Percentiles rank a stretch among this genome's conserved stretches.
phyloP scores from a whole-genome alignment of 208 protist species.

The Giardia duodenalis region DNA sequence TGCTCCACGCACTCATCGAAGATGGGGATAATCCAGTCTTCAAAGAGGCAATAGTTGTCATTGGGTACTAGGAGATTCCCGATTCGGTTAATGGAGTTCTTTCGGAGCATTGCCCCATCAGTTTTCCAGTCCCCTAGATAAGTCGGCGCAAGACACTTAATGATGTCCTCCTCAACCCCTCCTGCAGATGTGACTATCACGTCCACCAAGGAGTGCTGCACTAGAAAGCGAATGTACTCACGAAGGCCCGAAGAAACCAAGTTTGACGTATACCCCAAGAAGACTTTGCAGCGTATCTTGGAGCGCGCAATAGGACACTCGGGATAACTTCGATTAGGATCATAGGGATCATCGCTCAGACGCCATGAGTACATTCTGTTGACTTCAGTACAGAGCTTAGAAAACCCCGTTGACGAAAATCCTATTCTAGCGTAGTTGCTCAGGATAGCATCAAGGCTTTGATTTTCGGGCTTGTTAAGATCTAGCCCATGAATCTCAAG shows the following conservation, averaged over 20 bases:
- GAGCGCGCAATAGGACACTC: slow-evolving; percentile 43
- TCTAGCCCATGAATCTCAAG: not conserved
- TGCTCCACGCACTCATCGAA: slow-evolving; percentile 77
- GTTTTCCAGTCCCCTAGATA: slow-evolving; percentile 46
- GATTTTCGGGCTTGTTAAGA: slow-evolving; percentile 7
- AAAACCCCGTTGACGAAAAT: slow-evolving; percentile 64
- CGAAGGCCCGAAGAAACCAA: slow-evolving; percentile 91
- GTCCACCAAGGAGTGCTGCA: slow-evolving; percentile 77
- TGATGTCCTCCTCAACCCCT: slow-evolving; percentile 97
- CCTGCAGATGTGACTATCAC: slow-evolving; percentile 90
- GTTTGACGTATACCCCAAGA: slow-evolving; percentile 97
- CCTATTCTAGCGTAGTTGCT: slow-evolving; percentile 52
- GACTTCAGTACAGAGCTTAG: slow-evolving; percentile 56
- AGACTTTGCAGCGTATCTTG: slow-evolving; percentile 57
- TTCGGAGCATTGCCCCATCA: slow-evolving; percentile 33
- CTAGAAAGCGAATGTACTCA: slow-evolving; percentile 85
- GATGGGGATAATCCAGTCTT: slow-evolving; percentile 95
- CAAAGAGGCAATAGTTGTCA: slow-evolving; percentile 95
- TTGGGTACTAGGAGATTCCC: slow-evolving; percentile 98
- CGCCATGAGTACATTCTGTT: slow-evolving; percentile 62
- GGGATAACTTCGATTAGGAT: slow-evolving; percentile 29
- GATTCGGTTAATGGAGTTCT: slow-evolving; percentile 82
- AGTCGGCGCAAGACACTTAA: slow-evolving; percentile 65
- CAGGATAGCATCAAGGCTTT: slow-evolving; percentile 48
- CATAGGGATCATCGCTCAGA: slow-evolving; percentile 52